phyloP scores from a whole-genome alignment of 257 asterid genomes.

The Coffea canephora region DNA sequence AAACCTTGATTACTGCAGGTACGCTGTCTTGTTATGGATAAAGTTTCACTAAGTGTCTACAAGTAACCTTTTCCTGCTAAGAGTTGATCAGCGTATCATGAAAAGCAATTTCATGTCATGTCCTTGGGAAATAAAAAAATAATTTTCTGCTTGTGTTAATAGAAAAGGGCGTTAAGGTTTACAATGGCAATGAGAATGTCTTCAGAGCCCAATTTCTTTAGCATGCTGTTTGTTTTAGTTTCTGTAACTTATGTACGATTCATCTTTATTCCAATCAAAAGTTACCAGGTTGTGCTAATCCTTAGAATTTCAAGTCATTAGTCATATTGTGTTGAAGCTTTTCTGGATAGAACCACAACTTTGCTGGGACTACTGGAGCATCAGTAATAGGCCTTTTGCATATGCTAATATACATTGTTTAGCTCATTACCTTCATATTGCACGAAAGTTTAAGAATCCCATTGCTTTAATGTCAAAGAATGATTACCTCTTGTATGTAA shows the following conservation, averaged over 20 bases:
- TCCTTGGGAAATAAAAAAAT: not conserved
- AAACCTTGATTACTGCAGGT: conserved; percentile 78
- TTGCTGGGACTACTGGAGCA: not conserved
- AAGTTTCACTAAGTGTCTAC: not conserved
- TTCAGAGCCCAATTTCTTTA: not conserved
- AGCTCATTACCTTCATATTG: not conserved
- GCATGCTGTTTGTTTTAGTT: not conserved
- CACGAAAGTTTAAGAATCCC: not conserved
- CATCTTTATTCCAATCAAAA: not conserved
- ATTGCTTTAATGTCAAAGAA: not conserved
- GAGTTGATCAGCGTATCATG: too few relatives aligned
- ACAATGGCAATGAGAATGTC: not conserved
- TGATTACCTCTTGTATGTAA: not conserved
- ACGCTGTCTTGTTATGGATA: not conserved
- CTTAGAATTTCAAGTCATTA: not conserved
- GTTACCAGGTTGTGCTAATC: not conserved
- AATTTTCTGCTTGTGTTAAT: not conserved
- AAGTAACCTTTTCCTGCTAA: not conserved
- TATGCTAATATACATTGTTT: not conserved
- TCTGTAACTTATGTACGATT: not conserved
- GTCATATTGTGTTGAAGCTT: not conserved
- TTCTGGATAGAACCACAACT: not conserved
- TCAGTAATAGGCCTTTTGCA: not conserved
- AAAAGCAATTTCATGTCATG: too few relatives aligned
- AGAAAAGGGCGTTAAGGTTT: not conserved